Evolutionary conservation across 2,329 filamentous ascomycete genomes (phyloP).

Genomic region (Aspergillus viridinutans): DNA sequence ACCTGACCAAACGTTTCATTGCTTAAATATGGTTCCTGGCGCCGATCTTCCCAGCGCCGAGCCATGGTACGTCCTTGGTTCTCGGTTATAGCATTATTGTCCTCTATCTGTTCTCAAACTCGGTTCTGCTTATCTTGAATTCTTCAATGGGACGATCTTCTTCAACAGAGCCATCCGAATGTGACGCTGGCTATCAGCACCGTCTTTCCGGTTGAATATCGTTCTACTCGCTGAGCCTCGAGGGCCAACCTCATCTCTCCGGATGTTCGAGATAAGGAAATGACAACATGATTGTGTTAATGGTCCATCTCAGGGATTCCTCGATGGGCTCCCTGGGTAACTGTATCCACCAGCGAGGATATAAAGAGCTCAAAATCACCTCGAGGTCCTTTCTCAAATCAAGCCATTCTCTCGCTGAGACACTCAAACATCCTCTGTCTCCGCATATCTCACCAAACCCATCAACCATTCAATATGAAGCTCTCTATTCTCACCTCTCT

Average conservation of each 20-base stretch:
- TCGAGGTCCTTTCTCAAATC: background rate
- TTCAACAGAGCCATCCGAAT: background rate
- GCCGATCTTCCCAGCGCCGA: background rate
- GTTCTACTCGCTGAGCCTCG: background rate
- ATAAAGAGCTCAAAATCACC: constrained; percentile 7
- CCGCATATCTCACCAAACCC: background rate
- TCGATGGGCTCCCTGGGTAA: background rate
- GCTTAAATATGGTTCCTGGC: background rate
- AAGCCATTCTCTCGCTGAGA: background rate
- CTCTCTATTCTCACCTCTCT: constrained; percentile 27
- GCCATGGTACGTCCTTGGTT: background rate
- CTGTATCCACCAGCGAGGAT: background rate
- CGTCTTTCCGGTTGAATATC: background rate
- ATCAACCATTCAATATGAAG: constrained; percentile 20
- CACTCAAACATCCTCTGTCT: background rate
- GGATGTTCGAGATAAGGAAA: background rate
- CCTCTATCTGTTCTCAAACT: background rate
- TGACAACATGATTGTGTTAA: background rate
- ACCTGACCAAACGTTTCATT: background rate
- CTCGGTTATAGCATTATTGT: background rate
- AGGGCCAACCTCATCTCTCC: background rate
- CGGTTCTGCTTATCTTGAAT: background rate
- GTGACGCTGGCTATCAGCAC: background rate
- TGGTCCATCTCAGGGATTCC: background rate
- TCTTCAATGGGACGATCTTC: background rate